phyloP scores from a whole-genome alignment of 768 basidiomycete species.

The Daedalea quercina region DNA sequence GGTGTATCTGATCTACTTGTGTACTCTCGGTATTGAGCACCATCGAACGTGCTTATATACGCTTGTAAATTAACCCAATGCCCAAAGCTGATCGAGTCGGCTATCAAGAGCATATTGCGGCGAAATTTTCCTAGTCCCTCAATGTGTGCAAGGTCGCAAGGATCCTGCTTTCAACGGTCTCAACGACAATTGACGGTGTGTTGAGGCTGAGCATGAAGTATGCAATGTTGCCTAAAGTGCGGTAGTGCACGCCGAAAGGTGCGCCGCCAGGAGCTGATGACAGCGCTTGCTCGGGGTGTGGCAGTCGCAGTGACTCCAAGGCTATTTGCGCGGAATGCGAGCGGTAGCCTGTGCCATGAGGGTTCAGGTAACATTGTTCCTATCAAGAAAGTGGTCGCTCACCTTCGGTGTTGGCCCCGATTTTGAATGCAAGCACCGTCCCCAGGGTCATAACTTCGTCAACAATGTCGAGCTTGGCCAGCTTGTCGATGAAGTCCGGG shows the following conservation, averaged over 20 bases:
- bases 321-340: conserved; percentile 58
- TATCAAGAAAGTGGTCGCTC: conserved; percentile 11
- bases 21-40: background rate
- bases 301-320: conserved; percentile 42
- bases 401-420: conserved; percentile 56
- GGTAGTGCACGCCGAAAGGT: conserved; percentile 69
- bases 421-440: conserved; percentile 74
- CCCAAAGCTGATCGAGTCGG: no score
- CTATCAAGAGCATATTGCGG: no score
- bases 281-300: conserved; percentile 18
- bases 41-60: background rate
- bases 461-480: conserved; percentile 54
- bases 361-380: background rate
- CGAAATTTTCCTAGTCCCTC: no score
- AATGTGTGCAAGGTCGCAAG: conserved; percentile 1
- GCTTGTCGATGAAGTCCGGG: conserved; percentile 52
- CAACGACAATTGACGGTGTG: conserved; percentile 46
- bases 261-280: conserved; percentile 45
- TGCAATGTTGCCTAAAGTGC: conserved; percentile 87
- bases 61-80: no score
- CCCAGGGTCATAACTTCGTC: conserved; percentile 84
- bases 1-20: background rate
- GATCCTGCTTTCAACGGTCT: conserved; percentile 58
- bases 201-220: conserved; percentile 91
- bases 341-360: conserved; percentile 33